Percentiles rank a stretch among this genome's conserved stretches.
Evolutionary conservation across 306 rosid genomes (phyloP).

Genomic region (Styphnolobium japonicum): DNA sequence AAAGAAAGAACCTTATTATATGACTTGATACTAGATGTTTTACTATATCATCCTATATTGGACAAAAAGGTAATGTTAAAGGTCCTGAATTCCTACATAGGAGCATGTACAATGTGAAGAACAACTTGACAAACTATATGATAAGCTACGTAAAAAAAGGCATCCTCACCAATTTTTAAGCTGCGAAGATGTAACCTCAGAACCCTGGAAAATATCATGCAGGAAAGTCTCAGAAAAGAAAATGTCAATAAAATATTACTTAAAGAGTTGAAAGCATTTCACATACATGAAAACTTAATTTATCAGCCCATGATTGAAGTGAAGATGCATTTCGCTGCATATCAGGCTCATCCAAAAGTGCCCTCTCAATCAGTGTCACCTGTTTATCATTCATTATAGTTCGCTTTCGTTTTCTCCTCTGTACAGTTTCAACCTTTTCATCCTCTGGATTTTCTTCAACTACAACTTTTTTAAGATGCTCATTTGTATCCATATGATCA

Average conservation of each 20-base stretch:
- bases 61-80: background rate
- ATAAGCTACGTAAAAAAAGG: background rate
- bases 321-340: constrained; percentile 82
- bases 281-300: constrained; percentile 74
- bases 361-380: constrained; percentile 66
- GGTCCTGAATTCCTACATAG: background rate
- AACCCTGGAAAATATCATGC: constrained; percentile 68
- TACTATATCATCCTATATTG: constrained; percentile 7
- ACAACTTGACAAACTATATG: background rate
- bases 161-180: constrained; percentile 84
- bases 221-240: constrained; percentile 37
- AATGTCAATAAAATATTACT: constrained; percentile 2
- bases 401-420: constrained; percentile 82
- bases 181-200: constrained; percentile 81
- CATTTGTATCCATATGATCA: constrained; percentile 47
- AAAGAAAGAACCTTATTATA: constrained; percentile 1
- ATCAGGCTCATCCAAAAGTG: constrained; percentile 83
- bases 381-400: constrained; percentile 87
- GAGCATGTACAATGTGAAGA: constrained; percentile 3
- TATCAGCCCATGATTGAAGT: constrained; percentile 80
- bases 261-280: constrained; percentile 12
- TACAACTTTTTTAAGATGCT: constrained; percentile 40
- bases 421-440: constrained; percentile 63
- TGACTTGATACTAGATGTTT: background rate
- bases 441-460: constrained; percentile 60